Base-by-base conservation (phyloP, 83 land plant genomes). In the Picea mariana region DNA sequence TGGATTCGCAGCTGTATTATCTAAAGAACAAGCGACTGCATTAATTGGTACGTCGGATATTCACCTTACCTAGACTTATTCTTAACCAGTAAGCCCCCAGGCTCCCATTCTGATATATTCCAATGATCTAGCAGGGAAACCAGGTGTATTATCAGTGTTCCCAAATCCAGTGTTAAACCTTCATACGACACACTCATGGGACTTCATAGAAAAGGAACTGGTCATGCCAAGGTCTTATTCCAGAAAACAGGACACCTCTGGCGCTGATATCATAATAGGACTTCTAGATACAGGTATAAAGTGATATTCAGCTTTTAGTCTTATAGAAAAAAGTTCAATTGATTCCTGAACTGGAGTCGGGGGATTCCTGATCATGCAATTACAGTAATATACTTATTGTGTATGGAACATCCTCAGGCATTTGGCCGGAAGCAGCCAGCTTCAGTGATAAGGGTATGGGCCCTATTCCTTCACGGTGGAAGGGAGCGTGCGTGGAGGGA, bases 121-220 rank as follows among this genome's bases (percentile, higher is more conserved):
- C 38, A 34, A 80, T 27, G 58, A 59, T 8, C 44, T 44, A 27
- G 79, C 90, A 93, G 96, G 64, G 71, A 81, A 84, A 84, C 63
- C 79, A 34, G 93, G 81, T 8, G 94, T 95, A 4, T 85, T 95
- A 3, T 91, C 97, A 9, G 90, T 93, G 9, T 95, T 95, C 68
- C 90, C 80, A 0, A 88, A 84, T 64, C 76, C 75, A 55, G 80
- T 83, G 67, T 78, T 81, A 26, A 79, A 86, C 20, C 90, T 93
- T 23, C 93, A 93, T 38, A 93, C 97, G n/a, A 93, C 97, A 21
- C 87, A 94, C 65, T 91, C 97, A 24, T 95, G 97, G 96, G 90
- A 90, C 61, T 93, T 86, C 81, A 20, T 93, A 40, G 92, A 80
- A 27, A 23, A 76, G 47, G 82, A 77, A 66, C 58, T 83, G 7